Evolutionary conservation across 345 rosid genomes (phyloP).

Genomic region (Acer negundo): DNA sequence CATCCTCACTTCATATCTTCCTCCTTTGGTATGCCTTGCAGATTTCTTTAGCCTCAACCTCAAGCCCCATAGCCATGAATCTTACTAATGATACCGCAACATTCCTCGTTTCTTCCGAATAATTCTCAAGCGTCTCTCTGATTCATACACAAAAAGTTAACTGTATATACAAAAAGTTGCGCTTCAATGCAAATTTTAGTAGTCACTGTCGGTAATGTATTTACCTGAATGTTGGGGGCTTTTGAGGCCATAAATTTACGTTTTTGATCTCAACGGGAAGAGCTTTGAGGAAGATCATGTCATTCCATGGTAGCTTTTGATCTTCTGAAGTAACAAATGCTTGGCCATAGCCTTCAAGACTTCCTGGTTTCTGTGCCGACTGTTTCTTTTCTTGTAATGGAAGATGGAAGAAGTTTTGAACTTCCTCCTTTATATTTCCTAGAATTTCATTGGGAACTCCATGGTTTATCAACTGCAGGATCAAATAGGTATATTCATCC

Average conservation of each 20-base stretch:
- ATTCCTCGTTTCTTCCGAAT: conserved; percentile 29
- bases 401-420: conserved; percentile 38
- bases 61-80: conserved; percentile 35
- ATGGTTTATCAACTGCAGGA: conserved; percentile 42
- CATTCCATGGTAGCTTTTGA: conserved; percentile 59
- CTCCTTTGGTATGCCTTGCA: conserved; percentile 27
- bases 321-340: conserved; percentile 53
- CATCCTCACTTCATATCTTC: conserved; percentile 37
- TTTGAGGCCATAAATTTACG: conserved; percentile 40
- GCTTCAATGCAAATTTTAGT: no score
- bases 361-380: conserved; percentile 33
- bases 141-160: not conserved
- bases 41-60: conserved; percentile 30
- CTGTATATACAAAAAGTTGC: not conserved
- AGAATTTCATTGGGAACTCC: conserved; percentile 36
- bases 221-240: conserved; percentile 41
- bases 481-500: not conserved
- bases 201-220: not conserved
- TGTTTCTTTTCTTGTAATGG: conserved; percentile 42
- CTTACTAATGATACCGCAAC: conserved; percentile 19
- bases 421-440: conserved; percentile 34
- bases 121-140: conserved; percentile 35
- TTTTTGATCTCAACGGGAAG: conserved; percentile 35
- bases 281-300: conserved; percentile 47
- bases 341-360: conserved; percentile 53